Conservation (phyloP, 2,329 filamentous ascomycete genomes). For the Botryotinia globosa region DNA sequence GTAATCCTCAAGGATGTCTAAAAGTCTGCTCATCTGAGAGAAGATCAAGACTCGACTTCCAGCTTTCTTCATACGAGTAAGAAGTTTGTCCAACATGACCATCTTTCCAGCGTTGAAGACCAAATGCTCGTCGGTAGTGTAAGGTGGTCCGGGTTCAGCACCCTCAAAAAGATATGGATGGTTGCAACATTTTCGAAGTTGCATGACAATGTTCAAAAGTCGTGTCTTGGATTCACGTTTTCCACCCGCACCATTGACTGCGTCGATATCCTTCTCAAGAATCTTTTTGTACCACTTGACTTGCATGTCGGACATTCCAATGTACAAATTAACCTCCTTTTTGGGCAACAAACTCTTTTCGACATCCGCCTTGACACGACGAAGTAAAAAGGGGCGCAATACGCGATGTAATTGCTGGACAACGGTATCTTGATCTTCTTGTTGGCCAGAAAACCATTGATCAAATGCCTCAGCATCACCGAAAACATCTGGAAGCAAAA, state of each 20-base stretch:
- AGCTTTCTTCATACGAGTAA: slow-evolving; percentile 77
- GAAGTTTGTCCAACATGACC: slow-evolving; percentile 89
- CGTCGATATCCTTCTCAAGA: slow-evolving; percentile 97
- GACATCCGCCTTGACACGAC: slow-evolving; percentile 94
- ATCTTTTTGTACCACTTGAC: slow-evolving; percentile 99
- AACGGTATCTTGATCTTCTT: slow-evolving; percentile 88
- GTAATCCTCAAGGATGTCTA: slow-evolving; percentile 97
- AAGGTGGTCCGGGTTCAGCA: slow-evolving; percentile 93
- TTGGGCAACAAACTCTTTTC: slow-evolving; percentile 97
- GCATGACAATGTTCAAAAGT: slow-evolving; percentile 98
- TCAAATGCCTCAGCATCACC: slow-evolving; percentile 96
- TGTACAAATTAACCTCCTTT: slow-evolving; percentile 94
- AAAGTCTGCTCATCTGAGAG: slow-evolving; percentile 95
- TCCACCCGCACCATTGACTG: slow-evolving; percentile 92
- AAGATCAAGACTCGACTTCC: slow-evolving; percentile 97
- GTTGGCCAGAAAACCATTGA: slow-evolving; percentile 93
- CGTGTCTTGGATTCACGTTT: slow-evolving; percentile 98
- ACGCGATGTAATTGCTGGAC: slow-evolving; percentile 95
- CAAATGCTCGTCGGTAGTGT: slow-evolving; percentile 96
- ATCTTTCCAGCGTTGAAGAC: slow-evolving; percentile 95
- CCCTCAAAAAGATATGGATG: slow-evolving; percentile 98
- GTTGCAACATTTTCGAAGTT: slow-evolving; percentile 97
- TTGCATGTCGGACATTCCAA: slow-evolving; percentile 99
- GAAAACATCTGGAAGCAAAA: slow-evolving; percentile 96
- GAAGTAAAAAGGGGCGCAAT: slow-evolving; percentile 86